A percentile compares a stretch with the other conserved stretches of the same genome.
These are phyloP conservation scores for Ceriops zippeliana DNA, from an alignment of 345 rosid species.

Conservation along the genomic window DNA sequence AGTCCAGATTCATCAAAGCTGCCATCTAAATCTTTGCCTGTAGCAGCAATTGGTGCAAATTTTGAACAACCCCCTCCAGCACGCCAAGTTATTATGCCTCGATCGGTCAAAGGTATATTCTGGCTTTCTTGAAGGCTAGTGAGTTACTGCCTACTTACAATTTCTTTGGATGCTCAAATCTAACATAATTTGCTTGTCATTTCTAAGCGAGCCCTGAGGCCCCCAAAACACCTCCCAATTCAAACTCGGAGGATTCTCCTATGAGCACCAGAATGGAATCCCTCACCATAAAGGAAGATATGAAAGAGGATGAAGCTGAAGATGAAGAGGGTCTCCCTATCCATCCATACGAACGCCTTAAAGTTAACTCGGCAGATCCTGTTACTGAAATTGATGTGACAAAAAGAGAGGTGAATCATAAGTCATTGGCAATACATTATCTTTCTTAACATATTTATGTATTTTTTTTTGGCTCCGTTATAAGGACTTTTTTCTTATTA, in stretches of 20 bases:
- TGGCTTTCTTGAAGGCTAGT: not conserved
- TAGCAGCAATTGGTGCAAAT: slow-evolving; percentile 60
- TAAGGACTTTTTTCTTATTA: slow-evolving; percentile 7
- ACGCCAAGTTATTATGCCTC: slow-evolving; percentile 64
- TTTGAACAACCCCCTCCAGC: slow-evolving; percentile 68
- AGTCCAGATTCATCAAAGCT: slow-evolving; percentile 68
- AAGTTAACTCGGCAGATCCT: slow-evolving; percentile 61
- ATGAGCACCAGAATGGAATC: slow-evolving; percentile 71
- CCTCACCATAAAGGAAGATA: slow-evolving; percentile 84
- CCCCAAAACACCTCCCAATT: slow-evolving; percentile 45
- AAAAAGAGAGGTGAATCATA: slow-evolving; percentile 74
- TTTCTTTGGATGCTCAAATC: slow-evolving; percentile 2
- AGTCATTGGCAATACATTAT: not conserved
- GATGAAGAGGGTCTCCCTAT: slow-evolving; percentile 86
- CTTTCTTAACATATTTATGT: not conserved
- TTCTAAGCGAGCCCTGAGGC: slow-evolving; percentile 48
- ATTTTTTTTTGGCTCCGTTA: not conserved
- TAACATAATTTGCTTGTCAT: slow-evolving; percentile 19
- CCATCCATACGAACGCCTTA: slow-evolving; percentile 79
- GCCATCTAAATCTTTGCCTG: slow-evolving; percentile 61
- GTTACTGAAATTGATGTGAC: slow-evolving; percentile 80
- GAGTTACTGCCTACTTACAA: not conserved
- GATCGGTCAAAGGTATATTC: slow-evolving; percentile 62
- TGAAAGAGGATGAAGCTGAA: slow-evolving; percentile 85
- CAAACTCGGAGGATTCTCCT: slow-evolving; percentile 55